Evolutionary conservation across 768 basidiomycete genomes (phyloP).

Genomic region (Aureoboletus auriporus): DNA sequence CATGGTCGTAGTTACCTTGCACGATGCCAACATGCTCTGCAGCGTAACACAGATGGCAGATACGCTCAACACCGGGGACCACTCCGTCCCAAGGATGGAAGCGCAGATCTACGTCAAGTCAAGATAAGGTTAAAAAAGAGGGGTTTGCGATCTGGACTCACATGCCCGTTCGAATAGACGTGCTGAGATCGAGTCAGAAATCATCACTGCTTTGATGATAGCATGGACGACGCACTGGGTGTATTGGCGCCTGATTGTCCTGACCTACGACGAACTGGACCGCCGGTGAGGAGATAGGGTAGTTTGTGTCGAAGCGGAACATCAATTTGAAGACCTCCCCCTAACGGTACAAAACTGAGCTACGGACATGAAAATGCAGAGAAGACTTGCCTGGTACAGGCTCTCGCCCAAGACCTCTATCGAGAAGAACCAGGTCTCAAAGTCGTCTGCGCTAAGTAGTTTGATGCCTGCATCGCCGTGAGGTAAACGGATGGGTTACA

Average conservation of each 20-base stretch:
- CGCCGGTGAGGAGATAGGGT: slow-evolving; percentile 85
- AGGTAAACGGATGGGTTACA: slow-evolving; percentile 1
- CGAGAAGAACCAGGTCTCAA: slow-evolving; percentile 71
- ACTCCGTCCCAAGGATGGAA: slow-evolving; percentile 84
- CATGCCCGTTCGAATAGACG: slow-evolving; percentile 86
- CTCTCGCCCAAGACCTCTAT: slow-evolving; percentile 85
- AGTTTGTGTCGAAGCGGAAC: slow-evolving; percentile 77
- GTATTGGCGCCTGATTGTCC: slow-evolving; percentile 62
- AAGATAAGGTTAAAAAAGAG: slow-evolving; percentile 16
- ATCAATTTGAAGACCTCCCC: slow-evolving; percentile 73
- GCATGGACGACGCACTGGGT: slow-evolving; percentile 55
- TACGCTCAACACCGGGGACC: slow-evolving; percentile 87
- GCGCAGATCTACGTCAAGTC: slow-evolving; percentile 66
- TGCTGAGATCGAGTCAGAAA: slow-evolving; percentile 45
- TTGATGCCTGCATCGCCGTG: slow-evolving; percentile 52
- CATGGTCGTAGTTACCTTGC: slow-evolving; percentile 56
- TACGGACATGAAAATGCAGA: neutral
- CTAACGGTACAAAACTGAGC: slow-evolving; percentile 34
- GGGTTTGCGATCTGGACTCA: slow-evolving; percentile 30
- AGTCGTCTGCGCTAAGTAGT: slow-evolving; percentile 71
- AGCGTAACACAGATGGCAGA: slow-evolving; percentile 79
- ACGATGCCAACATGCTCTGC: slow-evolving; percentile 90
- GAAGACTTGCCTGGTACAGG: slow-evolving; percentile 56
- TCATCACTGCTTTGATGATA: neutral
- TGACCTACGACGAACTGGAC: slow-evolving; percentile 79